Percentiles rank a stretch among this genome's conserved stretches.
phyloP scores from a whole-genome alignment of 257 asterid genomes.

The Dorcoceras hygrometricum region DNA sequence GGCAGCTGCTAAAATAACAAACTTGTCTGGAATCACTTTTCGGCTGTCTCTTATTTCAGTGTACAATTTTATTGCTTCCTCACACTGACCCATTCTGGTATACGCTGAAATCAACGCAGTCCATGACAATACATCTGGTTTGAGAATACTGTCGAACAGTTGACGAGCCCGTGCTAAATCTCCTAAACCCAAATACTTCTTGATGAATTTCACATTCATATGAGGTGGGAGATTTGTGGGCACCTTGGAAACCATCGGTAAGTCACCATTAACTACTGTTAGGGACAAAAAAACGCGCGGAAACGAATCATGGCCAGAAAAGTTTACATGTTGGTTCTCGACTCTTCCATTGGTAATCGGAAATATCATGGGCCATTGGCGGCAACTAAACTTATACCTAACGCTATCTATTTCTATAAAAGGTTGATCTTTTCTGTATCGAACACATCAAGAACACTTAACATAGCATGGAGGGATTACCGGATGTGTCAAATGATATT shows the following conservation, averaged over 20 bases:
- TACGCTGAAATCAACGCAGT: conserved; percentile 49
- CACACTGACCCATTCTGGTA: conserved; percentile 34
- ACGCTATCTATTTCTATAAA: too few relatives aligned
- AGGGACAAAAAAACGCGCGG: too few relatives aligned
- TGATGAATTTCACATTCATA: conserved; percentile 32
- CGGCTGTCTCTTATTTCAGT: conserved; percentile 26
- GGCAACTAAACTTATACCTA: too few relatives aligned
- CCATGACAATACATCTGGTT: conserved; percentile 51
- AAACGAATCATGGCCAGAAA: too few relatives aligned
- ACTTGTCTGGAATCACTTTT: conserved; percentile 29
- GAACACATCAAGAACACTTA: too few relatives aligned
- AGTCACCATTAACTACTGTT: background rate
- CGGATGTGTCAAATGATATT: too few relatives aligned
- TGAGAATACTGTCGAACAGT: conserved; percentile 41
- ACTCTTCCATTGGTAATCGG: too few relatives aligned
- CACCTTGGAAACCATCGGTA: conserved; percentile 34
- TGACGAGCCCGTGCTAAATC: conserved; percentile 42
- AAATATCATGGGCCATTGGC: too few relatives aligned
- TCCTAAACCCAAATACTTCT: conserved; percentile 31
- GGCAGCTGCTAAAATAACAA: conserved; percentile 38
- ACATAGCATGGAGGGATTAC: too few relatives aligned
- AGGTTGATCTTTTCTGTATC: too few relatives aligned
- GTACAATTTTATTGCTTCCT: conserved; percentile 38
- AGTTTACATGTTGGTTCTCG: too few relatives aligned
- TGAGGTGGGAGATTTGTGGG: conserved; percentile 39